Conservation (phyloP, 2,329 filamentous ascomycete genomes). For the Phialocephala sp. region DNA sequence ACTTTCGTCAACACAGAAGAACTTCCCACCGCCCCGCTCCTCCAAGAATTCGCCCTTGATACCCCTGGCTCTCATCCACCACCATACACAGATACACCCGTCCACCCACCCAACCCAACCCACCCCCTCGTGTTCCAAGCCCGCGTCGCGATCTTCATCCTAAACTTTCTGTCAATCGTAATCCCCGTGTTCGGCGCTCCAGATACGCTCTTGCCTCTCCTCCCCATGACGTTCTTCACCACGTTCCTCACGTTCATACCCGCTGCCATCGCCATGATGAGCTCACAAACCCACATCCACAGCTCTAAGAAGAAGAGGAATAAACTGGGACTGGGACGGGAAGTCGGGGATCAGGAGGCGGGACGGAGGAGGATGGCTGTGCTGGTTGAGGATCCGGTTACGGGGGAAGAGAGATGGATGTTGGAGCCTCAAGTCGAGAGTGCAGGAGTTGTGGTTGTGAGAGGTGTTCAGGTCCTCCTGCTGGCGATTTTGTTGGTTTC, state of each 20-base stretch:
- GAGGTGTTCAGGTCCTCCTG: too few relatives aligned
- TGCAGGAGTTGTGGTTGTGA: too few relatives aligned
- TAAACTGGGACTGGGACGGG: too few relatives aligned
- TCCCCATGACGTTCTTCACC: slow-evolving; percentile 1
- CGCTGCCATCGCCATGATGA: background rate
- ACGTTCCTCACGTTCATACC: background rate
- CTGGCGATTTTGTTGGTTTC: too few relatives aligned
- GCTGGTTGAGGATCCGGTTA: background rate
- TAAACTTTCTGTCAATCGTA: background rate
- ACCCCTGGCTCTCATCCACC: too few relatives aligned
- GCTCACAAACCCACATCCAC: background rate
- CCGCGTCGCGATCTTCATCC: background rate
- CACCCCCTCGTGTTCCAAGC: background rate
- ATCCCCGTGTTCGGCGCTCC: background rate
- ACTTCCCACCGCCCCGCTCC: too few relatives aligned
- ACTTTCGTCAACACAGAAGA: too few relatives aligned
- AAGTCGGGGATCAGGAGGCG: background rate
- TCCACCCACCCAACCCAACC: too few relatives aligned
- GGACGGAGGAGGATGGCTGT: background rate
- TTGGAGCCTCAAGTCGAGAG: background rate
- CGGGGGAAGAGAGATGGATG: slow-evolving; percentile 6
- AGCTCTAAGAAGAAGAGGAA: background rate
- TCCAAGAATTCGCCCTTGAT: too few relatives aligned
- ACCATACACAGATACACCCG: too few relatives aligned
- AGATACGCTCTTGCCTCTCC: background rate